These are phyloP conservation scores for Cynara cardunculus DNA, from an alignment of 129 eudicot genomes.

Conservation along the genomic window DNA sequence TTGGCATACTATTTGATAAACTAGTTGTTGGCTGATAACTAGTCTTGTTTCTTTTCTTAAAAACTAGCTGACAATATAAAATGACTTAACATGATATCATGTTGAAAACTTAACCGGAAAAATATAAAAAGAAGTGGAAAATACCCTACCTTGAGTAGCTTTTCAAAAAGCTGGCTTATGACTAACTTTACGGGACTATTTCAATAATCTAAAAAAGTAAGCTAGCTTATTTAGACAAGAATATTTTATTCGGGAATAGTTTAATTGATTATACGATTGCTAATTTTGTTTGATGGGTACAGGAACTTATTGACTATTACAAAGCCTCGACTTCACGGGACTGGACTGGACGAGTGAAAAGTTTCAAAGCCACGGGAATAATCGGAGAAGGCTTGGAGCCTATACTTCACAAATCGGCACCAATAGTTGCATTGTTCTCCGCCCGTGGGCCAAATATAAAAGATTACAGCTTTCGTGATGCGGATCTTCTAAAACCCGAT, in stretches of 20 bases:
- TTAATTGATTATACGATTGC: not conserved
- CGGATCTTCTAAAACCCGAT: conserved; percentile 94
- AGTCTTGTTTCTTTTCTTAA: too few relatives aligned
- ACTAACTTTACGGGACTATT: too few relatives aligned
- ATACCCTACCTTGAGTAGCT: too few relatives aligned
- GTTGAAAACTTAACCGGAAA: too few relatives aligned
- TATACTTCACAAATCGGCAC: conserved; percentile 85
- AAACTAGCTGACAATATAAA: too few relatives aligned
- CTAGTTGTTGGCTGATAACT: too few relatives aligned
- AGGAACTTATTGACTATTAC: conserved; percentile 91
- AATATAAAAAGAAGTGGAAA: too few relatives aligned
- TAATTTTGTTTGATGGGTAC: not conserved
- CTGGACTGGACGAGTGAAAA: conserved; percentile 93
- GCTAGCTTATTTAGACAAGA: too few relatives aligned
- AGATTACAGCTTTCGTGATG: conserved; percentile 89
- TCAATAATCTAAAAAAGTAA: too few relatives aligned
- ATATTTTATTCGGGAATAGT: too few relatives aligned
- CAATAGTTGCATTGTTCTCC: conserved; percentile 88
- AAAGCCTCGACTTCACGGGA: conserved; percentile 75
- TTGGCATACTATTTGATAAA: not conserved
- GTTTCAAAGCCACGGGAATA: conserved; percentile 75
- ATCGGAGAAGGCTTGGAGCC: conserved; percentile 86
- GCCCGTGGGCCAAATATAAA: conserved; percentile 93
- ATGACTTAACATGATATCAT: too few relatives aligned
- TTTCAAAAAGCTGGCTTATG: too few relatives aligned